These are phyloP conservation scores for Periconia sp. DNA, from an alignment of 2,329 filamentous ascomycete genomes.

Conservation along the genomic window DNA sequence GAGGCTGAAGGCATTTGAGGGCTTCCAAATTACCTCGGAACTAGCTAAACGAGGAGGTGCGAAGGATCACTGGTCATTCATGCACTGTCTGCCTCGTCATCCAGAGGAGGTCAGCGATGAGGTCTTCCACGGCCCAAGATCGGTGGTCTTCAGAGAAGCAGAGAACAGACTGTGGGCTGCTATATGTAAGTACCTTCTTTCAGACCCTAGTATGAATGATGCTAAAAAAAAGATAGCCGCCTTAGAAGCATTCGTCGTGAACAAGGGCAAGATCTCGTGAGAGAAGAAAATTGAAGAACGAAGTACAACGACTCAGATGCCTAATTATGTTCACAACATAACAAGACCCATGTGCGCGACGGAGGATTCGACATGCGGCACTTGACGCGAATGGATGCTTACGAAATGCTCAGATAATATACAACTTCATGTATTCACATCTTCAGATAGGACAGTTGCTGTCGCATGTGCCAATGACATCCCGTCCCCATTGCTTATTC, in stretches of 20 bases:
- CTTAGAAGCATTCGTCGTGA: constrained; percentile 90
- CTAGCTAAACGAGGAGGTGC: constrained; percentile 84
- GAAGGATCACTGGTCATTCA: constrained; percentile 91
- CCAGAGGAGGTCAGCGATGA: constrained; percentile 92
- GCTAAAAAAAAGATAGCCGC: constrained; percentile 60
- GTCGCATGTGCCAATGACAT: too few species aligned
- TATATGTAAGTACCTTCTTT: constrained; percentile 62
- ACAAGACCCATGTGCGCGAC: too few species aligned
- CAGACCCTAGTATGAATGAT: background rate
- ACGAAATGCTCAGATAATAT: too few species aligned
- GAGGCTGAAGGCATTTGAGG: constrained; percentile 79
- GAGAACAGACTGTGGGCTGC: constrained; percentile 95
- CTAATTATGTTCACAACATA: too few species aligned
- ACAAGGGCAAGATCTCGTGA: constrained; percentile 77
- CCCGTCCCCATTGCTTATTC: too few species aligned
- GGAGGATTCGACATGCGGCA: too few species aligned
- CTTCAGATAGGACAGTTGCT: too few species aligned
- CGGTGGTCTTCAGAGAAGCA: constrained; percentile 89
- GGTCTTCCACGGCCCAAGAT: constrained; percentile 87
- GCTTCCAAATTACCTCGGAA: constrained; percentile 90
- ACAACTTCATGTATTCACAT: too few species aligned
- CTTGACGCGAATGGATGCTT: too few species aligned
- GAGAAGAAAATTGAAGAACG: too few species aligned
- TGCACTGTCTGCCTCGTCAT: constrained; percentile 96
- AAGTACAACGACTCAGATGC: too few species aligned